These are phyloP conservation scores for Medicago ruthenica DNA, from an alignment of 306 rosid species.

Conservation along the genomic window DNA sequence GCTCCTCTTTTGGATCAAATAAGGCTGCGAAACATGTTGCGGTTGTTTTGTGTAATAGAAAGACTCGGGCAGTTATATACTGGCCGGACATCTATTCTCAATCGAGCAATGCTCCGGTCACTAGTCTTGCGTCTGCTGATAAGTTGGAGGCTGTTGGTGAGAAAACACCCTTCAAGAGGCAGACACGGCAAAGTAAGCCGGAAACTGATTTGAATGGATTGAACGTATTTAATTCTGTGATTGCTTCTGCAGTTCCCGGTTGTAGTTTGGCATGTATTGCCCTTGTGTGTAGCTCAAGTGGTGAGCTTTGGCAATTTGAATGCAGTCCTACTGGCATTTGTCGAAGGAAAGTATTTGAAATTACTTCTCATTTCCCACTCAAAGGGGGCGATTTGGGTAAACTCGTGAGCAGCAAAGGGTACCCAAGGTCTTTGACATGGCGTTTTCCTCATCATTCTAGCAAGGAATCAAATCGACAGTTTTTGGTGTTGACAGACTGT, in stretches of 20 bases:
- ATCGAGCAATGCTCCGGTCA: conserved; percentile 49
- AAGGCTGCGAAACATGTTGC: conserved; percentile 65
- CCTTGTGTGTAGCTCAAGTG: conserved; percentile 80
- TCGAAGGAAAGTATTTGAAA: conserved; percentile 55
- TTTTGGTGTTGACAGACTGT: conserved; percentile 77
- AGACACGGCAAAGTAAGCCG: conserved; percentile 48
- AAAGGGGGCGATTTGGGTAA: conserved; percentile 64
- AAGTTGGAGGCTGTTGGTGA: conserved; percentile 58
- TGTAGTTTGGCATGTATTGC: conserved; percentile 59
- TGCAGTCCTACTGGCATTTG: conserved; percentile 73
- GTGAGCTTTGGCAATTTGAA: conserved; percentile 81
- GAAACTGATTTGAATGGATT: conserved; percentile 49
- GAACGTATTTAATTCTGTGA: conserved; percentile 68
- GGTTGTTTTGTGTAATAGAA: conserved; percentile 64
- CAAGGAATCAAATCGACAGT: conserved; percentile 56
- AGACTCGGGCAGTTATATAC: conserved; percentile 68
- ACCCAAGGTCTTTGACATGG: conserved; percentile 97
- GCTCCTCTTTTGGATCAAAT: conserved; percentile 45
- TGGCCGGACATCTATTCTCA: conserved; percentile 82
- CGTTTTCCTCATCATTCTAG: conserved; percentile 54
- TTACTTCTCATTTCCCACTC: conserved; percentile 40
- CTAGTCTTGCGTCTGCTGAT: conserved; percentile 65
- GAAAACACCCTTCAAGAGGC: conserved; percentile 52
- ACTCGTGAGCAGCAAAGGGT: conserved; percentile 59
- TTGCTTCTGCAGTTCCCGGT: conserved; percentile 69